Evolutionary conservation across 768 basidiomycete genomes (phyloP).

Genomic region (Cantharellus cinnabarinus): DNA sequence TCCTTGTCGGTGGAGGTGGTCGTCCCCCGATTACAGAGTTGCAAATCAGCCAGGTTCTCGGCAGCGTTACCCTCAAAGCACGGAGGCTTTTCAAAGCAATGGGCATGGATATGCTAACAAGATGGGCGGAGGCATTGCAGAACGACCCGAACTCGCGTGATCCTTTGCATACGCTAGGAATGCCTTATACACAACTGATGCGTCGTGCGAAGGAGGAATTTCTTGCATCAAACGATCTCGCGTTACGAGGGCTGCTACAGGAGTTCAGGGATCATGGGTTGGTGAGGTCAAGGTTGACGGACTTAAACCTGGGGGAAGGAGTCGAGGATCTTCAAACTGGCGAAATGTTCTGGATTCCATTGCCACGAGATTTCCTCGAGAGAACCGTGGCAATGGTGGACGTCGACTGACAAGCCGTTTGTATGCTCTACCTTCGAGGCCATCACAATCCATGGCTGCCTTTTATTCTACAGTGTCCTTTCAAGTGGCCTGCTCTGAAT

Average conservation of each 20-base stretch:
- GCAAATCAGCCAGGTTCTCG: conserved; percentile 60
- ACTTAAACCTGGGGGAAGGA: conserved; percentile 17
- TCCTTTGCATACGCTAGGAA: conserved; percentile 31
- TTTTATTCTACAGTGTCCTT: neutral
- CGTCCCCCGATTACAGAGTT: conserved; percentile 40
- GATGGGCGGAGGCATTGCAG: conserved; percentile 22
- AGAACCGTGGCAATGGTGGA: neutral
- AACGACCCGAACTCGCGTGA: conserved; percentile 10
- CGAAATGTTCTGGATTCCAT: conserved; percentile 70
- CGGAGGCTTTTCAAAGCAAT: conserved; percentile 63
- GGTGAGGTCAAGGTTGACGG: conserved; percentile 28
- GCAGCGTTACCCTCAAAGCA: conserved; percentile 72
- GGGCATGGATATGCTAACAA: conserved; percentile 43
- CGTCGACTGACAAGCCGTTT: too few species aligned
- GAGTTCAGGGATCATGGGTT: conserved; percentile 87
- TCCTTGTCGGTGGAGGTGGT: conserved; percentile 2
- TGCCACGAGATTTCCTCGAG: conserved; percentile 52
- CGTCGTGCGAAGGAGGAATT: conserved; percentile 60
- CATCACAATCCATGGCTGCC: neutral
- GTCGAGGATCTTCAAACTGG: conserved; percentile 23
- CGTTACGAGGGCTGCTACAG: conserved; percentile 57
- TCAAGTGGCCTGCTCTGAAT: too few species aligned
- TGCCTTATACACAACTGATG: conserved; percentile 49
- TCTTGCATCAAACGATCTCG: conserved; percentile 72
- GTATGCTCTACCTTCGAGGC: neutral